These are phyloP conservation scores for Fagopyrum homotropicum DNA, from an alignment of 148 eudicot genomes.

Conservation along the genomic window DNA sequence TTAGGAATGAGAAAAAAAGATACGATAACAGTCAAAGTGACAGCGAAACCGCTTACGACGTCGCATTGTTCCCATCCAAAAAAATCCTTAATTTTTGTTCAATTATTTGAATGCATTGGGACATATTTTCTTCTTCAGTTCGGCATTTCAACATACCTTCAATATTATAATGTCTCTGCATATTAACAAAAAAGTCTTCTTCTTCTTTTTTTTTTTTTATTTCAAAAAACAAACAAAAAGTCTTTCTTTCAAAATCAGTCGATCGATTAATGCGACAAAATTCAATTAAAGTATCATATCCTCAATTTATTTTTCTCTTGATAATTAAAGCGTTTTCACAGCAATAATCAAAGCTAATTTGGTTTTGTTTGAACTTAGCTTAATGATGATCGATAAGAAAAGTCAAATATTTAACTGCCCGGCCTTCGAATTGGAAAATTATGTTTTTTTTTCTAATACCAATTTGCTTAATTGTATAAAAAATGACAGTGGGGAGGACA, in stretches of 20 bases:
- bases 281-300: no score
- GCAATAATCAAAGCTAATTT: no score
- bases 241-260: not conserved
- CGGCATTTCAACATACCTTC: not conserved
- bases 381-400: not conserved
- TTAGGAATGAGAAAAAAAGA: not conserved
- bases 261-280: not conserved
- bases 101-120: not conserved
- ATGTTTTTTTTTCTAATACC: not conserved
- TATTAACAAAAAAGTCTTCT: not conserved
- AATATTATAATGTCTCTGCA: not conserved
- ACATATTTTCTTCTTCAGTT: constrained; percentile 1
- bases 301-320: no score
- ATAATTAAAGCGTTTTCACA: not conserved
- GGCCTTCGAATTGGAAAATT: not conserved
- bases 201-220: no score
- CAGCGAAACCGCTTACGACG: not conserved
- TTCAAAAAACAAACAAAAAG: not conserved
- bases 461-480: not conserved
- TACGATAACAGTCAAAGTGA: not conserved
- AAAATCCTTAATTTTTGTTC: not conserved
- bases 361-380: not conserved
- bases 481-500: not conserved
- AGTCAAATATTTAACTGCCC: not conserved
- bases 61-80: not conserved